Evolutionary conservation across 768 basidiomycete species (phyloP).

Genomic region (Tylopilus rubrobrunneus): DNA sequence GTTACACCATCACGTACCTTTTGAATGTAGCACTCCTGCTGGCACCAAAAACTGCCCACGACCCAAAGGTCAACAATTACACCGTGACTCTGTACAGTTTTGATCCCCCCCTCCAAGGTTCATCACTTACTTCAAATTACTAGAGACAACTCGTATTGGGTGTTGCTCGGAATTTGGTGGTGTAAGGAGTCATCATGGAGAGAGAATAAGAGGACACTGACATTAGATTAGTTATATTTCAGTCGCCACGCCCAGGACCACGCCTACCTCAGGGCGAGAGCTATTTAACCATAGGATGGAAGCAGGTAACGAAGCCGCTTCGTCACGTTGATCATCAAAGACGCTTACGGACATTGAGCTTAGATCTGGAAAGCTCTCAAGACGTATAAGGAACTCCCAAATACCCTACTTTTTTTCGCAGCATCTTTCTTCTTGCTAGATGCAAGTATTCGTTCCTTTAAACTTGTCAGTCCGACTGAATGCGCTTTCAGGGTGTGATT

Average conservation of each 20-base stretch:
- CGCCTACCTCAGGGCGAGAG: constrained; percentile 69
- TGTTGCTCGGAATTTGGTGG: constrained; percentile 83
- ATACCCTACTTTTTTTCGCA: constrained; percentile 78
- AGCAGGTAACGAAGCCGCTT: constrained; percentile 48
- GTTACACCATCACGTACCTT: constrained; percentile 60
- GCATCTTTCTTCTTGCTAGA: constrained; percentile 75
- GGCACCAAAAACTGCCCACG: constrained; percentile 38
- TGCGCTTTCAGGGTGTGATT: constrained; percentile 57
- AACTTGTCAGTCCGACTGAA: background rate
- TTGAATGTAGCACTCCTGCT: constrained; percentile 71
- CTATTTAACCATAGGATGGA: constrained; percentile 84
- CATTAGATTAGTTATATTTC: constrained; percentile 60
- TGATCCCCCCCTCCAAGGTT: too few relatives aligned
- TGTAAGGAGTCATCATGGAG: constrained; percentile 43
- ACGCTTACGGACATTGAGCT: background rate
- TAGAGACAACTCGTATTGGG: constrained; percentile 74
- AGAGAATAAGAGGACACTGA: background rate
- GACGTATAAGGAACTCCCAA: constrained; percentile 73
- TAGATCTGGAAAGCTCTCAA: constrained; percentile 76
- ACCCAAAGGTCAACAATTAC: constrained; percentile 72
- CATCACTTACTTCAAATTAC: background rate
- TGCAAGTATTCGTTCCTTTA: constrained; percentile 36
- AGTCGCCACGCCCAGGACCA: constrained; percentile 79
- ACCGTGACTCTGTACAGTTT: constrained; percentile 58
- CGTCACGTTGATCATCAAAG: too few relatives aligned